Evolutionary conservation across 495 filamentous ascomycete species (phyloP).

Genomic region (Hyaloscypha bicolor): DNA sequence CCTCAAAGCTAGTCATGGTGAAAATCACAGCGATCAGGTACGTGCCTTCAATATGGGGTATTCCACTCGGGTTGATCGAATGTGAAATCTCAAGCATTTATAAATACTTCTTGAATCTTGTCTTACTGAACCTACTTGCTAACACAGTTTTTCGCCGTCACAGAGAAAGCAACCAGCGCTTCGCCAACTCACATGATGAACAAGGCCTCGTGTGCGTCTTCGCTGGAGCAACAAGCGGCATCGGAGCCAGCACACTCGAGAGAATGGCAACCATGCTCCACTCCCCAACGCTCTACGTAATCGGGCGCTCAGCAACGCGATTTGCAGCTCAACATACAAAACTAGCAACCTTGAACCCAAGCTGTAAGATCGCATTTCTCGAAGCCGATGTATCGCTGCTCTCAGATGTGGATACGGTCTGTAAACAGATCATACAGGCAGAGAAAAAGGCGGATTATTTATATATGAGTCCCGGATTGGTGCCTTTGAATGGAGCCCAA

Average conservation of each 20-base stretch:
- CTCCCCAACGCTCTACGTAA: slow-evolving; percentile 37
- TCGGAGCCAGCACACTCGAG: slow-evolving; percentile 38
- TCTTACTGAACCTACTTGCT: background rate
- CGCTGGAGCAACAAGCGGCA: slow-evolving; percentile 46
- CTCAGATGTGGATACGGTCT: slow-evolving; percentile 28
- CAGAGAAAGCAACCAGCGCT: slow-evolving; percentile 24
- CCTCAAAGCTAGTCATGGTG: background rate
- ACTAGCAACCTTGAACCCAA: slow-evolving; percentile 7
- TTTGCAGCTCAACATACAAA: slow-evolving; percentile 39
- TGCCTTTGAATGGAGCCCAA: slow-evolving; percentile 14
- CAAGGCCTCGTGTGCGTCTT: slow-evolving; percentile 28
- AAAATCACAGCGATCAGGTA: background rate
- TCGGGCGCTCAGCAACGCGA: slow-evolving; percentile 41
- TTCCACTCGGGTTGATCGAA: background rate
- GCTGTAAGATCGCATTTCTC: slow-evolving; percentile 24
- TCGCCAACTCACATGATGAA: slow-evolving; percentile 19
- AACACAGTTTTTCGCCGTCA: background rate
- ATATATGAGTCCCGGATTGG: slow-evolving; percentile 28
- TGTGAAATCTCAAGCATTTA: background rate
- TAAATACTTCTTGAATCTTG: background rate
- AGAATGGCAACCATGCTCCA: slow-evolving; percentile 29
- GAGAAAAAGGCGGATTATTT: slow-evolving; percentile 29
- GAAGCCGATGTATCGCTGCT: slow-evolving; percentile 27
- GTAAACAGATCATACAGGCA: slow-evolving; percentile 18
- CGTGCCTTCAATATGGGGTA: background rate